Base-by-base conservation (phyloP, 2,329 filamentous ascomycete genomes). In the Alternaria ethzedia region DNA sequence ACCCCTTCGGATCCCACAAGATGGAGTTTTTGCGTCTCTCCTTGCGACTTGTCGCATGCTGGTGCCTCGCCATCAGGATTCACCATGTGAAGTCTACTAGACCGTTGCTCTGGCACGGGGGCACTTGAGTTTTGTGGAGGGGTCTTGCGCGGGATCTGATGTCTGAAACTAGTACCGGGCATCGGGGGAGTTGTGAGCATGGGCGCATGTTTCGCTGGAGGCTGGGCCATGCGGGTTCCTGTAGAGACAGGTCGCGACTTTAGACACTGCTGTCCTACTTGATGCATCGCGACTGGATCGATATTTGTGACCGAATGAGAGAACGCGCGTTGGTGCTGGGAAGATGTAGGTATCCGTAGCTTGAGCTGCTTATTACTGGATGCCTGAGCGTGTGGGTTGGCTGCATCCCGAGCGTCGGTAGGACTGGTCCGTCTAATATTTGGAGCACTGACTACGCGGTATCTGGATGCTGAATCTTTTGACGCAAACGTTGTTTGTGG, bases 371-470 rank as follows among this genome's bases (percentile, higher is more conserved):
- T n/a, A 15, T 32, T 25, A 17, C 25, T 46, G 2, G n/a, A 30
- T 10, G 49, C 64, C 12, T 47, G 54, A 25, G 61, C 41, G 10
- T 57, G 64, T 41, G 57, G 54, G 11, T 28, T 44, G 21, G 44
- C 23, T 2, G 15, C 15, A 20, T 30, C 15, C 13, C 36, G 45
- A 17, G 55, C 23, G 32, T 57, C 52, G 6, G 65, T 65, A 12
- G 56, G 32, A 54, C 21, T 57, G 12, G 17, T 51, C 25, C 54
- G 56, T 50, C 64, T 60, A 7, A 36, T 63, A 11, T 65, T 63
- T 6, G 61, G 63, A 11, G 46, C 52, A 36, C 66, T 69, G 11
- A 55, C 60, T 1, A 61, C 43, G 9, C 66, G 70, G n/a, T 72
- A 69, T 55, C 69, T 62, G 12, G 64, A 63, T 5, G 60, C 45